These are phyloP conservation scores for Lathyrus sativus DNA, from an alignment of 306 rosid genomes.

Conservation along the genomic window DNA sequence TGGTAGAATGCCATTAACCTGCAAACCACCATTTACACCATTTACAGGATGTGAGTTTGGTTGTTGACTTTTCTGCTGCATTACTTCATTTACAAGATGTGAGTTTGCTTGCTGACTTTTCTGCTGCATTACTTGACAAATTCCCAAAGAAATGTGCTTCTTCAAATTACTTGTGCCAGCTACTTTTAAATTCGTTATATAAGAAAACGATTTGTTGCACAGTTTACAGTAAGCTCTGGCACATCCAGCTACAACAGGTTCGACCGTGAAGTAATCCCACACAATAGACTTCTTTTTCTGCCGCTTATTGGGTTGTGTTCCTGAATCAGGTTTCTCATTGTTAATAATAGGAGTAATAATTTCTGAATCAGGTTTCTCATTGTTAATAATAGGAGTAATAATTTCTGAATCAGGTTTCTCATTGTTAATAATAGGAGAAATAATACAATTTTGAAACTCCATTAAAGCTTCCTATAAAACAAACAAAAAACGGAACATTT, in stretches of 20 bases:
- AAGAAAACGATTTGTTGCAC: slow-evolving; percentile 77
- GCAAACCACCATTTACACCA: slow-evolving; percentile 32
- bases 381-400: slow-evolving; percentile 34
- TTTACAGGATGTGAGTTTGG: slow-evolving; percentile 45
- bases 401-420: slow-evolving; percentile 46
- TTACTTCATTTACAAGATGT: slow-evolving; percentile 24
- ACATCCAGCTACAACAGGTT: slow-evolving; percentile 64
- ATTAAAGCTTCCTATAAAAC: slow-evolving; percentile 44
- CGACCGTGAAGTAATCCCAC: slow-evolving; percentile 82
- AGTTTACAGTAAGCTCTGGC: slow-evolving; percentile 74
- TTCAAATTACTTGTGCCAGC: slow-evolving; percentile 90
- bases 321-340: slow-evolving; percentile 47
- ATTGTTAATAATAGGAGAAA: slow-evolving; percentile 41
- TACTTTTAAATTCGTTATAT: slow-evolving; percentile 73
- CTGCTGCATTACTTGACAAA: slow-evolving; percentile 72
- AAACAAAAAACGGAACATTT: slow-evolving; percentile 17
- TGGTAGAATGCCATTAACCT: slow-evolving; percentile 46
- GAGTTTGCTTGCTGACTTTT: slow-evolving; percentile 45
- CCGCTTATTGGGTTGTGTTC: slow-evolving; percentile 51
- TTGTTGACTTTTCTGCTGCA: too few species aligned
- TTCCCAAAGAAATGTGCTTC: slow-evolving; percentile 73
- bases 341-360: slow-evolving; percentile 27
- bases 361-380: slow-evolving; percentile 47
- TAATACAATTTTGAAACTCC: slow-evolving; percentile 46
- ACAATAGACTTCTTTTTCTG: slow-evolving; percentile 80